Evolutionary conservation across 805 yeast species (phyloP).

Genomic region (Metschnikowia kofuensis): DNA sequence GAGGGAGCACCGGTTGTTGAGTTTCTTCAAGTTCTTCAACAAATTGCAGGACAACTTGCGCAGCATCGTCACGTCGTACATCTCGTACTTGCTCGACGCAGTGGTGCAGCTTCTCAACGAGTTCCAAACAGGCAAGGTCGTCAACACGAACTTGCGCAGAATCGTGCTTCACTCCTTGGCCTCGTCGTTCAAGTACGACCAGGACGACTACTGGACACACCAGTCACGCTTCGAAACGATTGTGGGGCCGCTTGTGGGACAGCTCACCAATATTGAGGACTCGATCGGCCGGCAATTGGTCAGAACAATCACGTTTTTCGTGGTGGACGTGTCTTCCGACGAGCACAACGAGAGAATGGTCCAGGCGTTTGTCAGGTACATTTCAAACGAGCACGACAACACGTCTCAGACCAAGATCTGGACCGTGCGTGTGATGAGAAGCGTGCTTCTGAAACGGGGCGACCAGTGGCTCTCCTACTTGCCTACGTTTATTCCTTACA

Average conservation of each 20-base stretch:
- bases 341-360: slow-evolving; percentile 69
- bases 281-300: slow-evolving; percentile 77
- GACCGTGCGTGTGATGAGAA: slow-evolving; percentile 77
- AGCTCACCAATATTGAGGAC: slow-evolving; percentile 66
- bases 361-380: slow-evolving; percentile 32
- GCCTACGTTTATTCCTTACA: slow-evolving; percentile 92
- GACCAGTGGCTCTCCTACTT: slow-evolving; percentile 89
- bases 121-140: slow-evolving; percentile 42
- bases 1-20: slow-evolving; percentile 46
- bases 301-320: slow-evolving; percentile 73
- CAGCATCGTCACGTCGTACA: slow-evolving; percentile 86
- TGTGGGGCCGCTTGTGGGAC: slow-evolving; percentile 59
- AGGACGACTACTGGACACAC: slow-evolving; percentile 93
- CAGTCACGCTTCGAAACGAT: slow-evolving; percentile 78
- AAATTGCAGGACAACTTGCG: slow-evolving; percentile 79
- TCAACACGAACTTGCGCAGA: slow-evolving; percentile 60
- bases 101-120: slow-evolving; percentile 54
- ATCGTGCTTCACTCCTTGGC: slow-evolving; percentile 68
- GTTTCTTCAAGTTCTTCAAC: slow-evolving; percentile 84
- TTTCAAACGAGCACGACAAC: slow-evolving; percentile 44
- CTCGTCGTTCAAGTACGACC: slow-evolving; percentile 82
- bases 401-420: slow-evolving; percentile 72
- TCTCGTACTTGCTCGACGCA: slow-evolving; percentile 80
- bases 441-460: slow-evolving; percentile 85
- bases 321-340: slow-evolving; percentile 62